Percentiles rank a stretch among this genome's conserved stretches.
These are phyloP conservation scores for Aspergillus leporis DNA, from an alignment of 495 filamentous ascomycete species.

Conservation along the genomic window DNA sequence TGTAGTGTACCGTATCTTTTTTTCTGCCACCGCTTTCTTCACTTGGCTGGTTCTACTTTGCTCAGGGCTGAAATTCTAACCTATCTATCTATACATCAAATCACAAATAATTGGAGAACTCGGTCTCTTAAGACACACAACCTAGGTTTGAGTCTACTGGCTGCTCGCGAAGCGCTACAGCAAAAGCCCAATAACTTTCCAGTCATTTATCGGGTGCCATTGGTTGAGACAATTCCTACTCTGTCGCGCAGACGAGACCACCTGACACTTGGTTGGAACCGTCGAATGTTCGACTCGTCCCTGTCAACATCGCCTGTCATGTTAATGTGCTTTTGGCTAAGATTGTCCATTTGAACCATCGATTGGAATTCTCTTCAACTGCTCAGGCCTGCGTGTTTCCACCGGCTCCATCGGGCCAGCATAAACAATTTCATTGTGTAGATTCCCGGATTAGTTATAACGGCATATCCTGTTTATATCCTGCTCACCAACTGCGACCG, in stretches of 20 bases:
- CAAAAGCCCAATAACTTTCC: not conserved
- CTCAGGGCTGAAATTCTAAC: not conserved
- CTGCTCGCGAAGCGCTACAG: not conserved
- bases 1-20: not conserved
- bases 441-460: not conserved
- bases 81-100: not conserved
- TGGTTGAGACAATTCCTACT: not conserved
- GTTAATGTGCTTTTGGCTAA: not conserved
- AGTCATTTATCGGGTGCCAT: not conserved
- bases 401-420: not conserved
- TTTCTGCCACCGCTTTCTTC: not conserved
- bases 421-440: not conserved
- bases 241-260: not conserved
- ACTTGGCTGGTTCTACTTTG: not conserved
- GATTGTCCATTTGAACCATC: not conserved
- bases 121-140: not conserved
- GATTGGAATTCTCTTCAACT: not conserved
- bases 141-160: not conserved
- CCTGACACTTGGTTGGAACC: not conserved
- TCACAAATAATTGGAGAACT: not conserved
- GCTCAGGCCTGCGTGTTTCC: not conserved
- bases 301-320: conserved; percentile 8
- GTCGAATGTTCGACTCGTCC: not conserved
- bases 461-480: not conserved
- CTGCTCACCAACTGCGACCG: not conserved